Percentiles rank a stretch among this genome's conserved stretches.
These are phyloP conservation scores for Aspergillus indologenus DNA, from an alignment of 495 filamentous ascomycete genomes.

Conservation along the genomic window DNA sequence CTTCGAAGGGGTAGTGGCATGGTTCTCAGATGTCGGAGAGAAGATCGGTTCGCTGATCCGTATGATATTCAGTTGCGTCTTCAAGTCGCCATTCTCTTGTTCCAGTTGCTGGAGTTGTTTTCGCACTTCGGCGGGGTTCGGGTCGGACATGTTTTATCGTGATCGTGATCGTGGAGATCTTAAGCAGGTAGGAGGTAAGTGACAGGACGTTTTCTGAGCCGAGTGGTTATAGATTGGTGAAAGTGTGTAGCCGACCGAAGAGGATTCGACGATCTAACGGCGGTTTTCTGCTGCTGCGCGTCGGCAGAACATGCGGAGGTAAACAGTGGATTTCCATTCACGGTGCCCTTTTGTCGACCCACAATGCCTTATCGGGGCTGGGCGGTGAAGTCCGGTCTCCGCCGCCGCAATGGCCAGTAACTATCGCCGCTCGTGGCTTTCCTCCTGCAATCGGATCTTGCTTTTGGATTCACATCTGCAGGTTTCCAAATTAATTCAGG, in stretches of 20 bases:
- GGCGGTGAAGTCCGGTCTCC: constrained; percentile 23
- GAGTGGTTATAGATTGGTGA: background rate
- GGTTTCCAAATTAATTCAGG: background rate
- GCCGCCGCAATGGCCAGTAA: background rate
- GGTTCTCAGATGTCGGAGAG: constrained; percentile 35
- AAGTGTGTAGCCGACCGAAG: background rate
- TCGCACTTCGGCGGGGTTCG: constrained; percentile 30
- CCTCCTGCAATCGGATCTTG: background rate
- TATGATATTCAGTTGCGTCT: constrained; percentile 62
- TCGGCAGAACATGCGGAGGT: constrained; percentile 22
- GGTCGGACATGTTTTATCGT: constrained; percentile 24
- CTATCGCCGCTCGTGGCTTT: background rate
- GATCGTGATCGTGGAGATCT: background rate
- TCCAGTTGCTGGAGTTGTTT: constrained; percentile 40
- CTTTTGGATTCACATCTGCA: background rate
- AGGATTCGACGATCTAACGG: background rate
- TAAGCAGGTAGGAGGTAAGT: too few relatives aligned
- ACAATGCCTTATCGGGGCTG: constrained; percentile 12
- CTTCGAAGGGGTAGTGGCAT: constrained; percentile 35
- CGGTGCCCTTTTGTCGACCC: background rate
- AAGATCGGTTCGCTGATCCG: constrained; percentile 73
- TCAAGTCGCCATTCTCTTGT: constrained; percentile 47
- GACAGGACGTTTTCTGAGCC: background rate
- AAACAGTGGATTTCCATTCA: constrained; percentile 20
- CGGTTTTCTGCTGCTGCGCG: constrained; percentile 6